Percentiles rank a stretch among this genome's conserved stretches.
phyloP scores from a whole-genome alignment of 2,329 filamentous ascomycete species.

The Colletotrichum orbiculare region DNA sequence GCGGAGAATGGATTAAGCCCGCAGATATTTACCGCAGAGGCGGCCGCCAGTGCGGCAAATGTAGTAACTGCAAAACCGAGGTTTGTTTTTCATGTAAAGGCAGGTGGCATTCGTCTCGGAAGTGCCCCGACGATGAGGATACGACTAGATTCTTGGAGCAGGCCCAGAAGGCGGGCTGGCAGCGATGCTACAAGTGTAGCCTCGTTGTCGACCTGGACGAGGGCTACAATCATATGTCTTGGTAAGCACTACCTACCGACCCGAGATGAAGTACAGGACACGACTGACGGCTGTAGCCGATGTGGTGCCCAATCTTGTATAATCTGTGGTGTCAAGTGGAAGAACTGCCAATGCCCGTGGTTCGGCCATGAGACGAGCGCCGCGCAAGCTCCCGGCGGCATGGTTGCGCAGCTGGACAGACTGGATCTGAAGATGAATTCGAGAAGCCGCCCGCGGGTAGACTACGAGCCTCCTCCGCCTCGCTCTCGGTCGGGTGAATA shows the following conservation, averaged over 20 bases:
- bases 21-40: constrained; percentile 69
- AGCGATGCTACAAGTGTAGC: constrained; percentile 79
- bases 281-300: constrained; percentile 58
- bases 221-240: constrained; percentile 90
- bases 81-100: constrained; percentile 80
- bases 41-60: constrained; percentile 75
- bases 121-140: constrained; percentile 79
- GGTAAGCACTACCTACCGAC: constrained; percentile 62
- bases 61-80: constrained; percentile 76
- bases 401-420: constrained; percentile 38
- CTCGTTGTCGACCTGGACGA: constrained; percentile 82
- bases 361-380: constrained; percentile 73
- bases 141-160: constrained; percentile 71
- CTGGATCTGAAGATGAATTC: constrained; percentile 11
- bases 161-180: constrained; percentile 77
- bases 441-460: constrained; percentile 36
- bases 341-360: constrained; percentile 83
- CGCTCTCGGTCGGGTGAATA: constrained; percentile 47
- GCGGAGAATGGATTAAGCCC: constrained; percentile 84
- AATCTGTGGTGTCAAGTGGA: constrained; percentile 85
- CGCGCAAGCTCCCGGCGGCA: constrained; percentile 58
- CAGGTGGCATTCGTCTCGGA: constrained; percentile 75
- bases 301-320: constrained; percentile 90
- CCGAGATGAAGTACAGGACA: constrained; percentile 10
- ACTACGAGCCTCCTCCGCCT: constrained; percentile 18